Evolutionary conservation across 257 asterid genomes (phyloP).

Genomic region (Solanum ahanhuiri): DNA sequence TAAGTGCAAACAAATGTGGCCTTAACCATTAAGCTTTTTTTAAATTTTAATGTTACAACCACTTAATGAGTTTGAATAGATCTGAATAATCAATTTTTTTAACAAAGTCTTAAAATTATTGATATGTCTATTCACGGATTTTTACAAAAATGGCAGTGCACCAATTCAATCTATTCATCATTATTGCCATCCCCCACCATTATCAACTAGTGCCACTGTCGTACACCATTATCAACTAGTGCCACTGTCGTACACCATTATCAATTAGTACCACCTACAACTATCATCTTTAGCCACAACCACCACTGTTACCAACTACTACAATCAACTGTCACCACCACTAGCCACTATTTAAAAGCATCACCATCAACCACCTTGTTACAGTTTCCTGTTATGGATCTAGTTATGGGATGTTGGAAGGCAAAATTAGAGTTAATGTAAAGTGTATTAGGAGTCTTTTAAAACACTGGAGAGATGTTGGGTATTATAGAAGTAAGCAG

Average conservation of each 20-base stretch:
- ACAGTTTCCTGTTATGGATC: too few relatives aligned
- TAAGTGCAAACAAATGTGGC: not conserved
- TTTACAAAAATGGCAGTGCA: not conserved
- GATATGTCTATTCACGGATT: not conserved
- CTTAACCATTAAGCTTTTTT: not conserved
- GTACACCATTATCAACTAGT: not conserved
- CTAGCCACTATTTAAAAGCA: not conserved
- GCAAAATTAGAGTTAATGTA: too few relatives aligned
- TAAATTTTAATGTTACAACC: not conserved
- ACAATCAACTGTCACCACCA: not conserved
- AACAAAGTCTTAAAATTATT: not conserved
- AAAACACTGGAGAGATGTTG: too few relatives aligned
- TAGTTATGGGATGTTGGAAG: too few relatives aligned
- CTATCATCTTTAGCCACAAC: not conserved
- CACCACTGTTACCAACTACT: not conserved
- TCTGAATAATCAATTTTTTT: not conserved
- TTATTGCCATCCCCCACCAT: not conserved
- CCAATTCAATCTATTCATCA: not conserved
- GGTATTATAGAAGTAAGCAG: too few relatives aligned
- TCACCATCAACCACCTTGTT: not conserved
- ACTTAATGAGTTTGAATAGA: not conserved
- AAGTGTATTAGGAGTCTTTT: too few relatives aligned
- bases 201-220: not conserved
- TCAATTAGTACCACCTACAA: not conserved
- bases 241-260: not conserved